Percentiles rank a stretch among this genome's conserved stretches.
These are phyloP conservation scores for Suillus cothurnatus DNA, from an alignment of 768 basidiomycete species.

Conservation along the genomic window DNA sequence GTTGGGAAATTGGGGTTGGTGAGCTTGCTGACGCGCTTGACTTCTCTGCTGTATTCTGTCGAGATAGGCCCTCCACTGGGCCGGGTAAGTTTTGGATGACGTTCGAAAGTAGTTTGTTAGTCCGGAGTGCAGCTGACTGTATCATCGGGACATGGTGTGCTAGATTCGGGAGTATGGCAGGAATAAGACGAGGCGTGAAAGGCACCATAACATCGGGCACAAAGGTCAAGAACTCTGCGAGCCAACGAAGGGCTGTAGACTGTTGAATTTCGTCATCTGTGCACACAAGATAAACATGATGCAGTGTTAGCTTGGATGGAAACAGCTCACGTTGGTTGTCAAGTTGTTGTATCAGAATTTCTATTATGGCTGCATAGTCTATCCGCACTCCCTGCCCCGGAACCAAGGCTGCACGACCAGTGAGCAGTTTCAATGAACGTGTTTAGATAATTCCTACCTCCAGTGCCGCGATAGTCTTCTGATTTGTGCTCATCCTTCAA, in stretches of 20 bases:
- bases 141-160: constrained; percentile 91
- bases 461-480: constrained; percentile 63
- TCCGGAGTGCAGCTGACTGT: constrained; percentile 80
- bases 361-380: constrained; percentile 89
- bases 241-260: constrained; percentile 91
- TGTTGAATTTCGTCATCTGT: constrained; percentile 92
- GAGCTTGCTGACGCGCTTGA: constrained; percentile 49
- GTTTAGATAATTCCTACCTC: constrained; percentile 47
- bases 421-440: constrained; percentile 11
- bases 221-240: constrained; percentile 87
- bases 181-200: constrained; percentile 91
- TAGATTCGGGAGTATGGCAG: constrained; percentile 91
- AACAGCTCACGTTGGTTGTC: constrained; percentile 72
- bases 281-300: constrained; percentile 1
- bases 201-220: constrained; percentile 91
- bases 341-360: constrained; percentile 88
- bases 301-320: constrained; percentile 9
- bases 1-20: constrained; percentile 51
- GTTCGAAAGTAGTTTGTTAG: constrained; percentile 81
- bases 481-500: constrained; percentile 46
- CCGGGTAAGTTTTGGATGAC: constrained; percentile 87
- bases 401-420: constrained; percentile 63
- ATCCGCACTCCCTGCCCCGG: constrained; percentile 94
- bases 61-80: constrained; percentile 51
- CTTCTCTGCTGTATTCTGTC: constrained; percentile 29